Conservation (phyloP, 2,329 filamentous ascomycete genomes). For the Parastagonospora nodorum region DNA sequence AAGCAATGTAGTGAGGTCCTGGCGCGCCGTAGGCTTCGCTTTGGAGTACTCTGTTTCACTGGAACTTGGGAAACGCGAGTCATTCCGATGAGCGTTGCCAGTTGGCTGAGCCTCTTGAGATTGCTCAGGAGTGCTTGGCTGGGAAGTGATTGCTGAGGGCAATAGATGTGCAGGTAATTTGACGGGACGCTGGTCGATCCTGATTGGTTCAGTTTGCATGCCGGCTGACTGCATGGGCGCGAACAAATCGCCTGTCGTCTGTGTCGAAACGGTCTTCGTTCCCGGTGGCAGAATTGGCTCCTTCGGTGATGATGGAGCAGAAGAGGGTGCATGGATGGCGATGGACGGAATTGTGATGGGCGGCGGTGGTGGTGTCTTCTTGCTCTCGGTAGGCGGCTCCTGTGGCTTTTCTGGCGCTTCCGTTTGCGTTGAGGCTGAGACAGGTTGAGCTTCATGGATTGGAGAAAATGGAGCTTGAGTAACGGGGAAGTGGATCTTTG, state of each 20-base stretch:
- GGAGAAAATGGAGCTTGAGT: constrained; percentile 47
- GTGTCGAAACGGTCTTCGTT: constrained; percentile 80
- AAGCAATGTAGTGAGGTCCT: constrained; percentile 36
- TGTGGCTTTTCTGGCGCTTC: constrained; percentile 36
- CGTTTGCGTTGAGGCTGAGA: constrained; percentile 68
- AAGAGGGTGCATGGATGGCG: constrained; percentile 85
- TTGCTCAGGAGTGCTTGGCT: constrained; percentile 50
- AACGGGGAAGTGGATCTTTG: constrained; percentile 55
- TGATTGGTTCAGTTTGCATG: constrained; percentile 90
- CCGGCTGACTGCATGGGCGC: constrained; percentile 59
- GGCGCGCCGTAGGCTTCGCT: constrained; percentile 27
- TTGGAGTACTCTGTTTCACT: constrained; percentile 16
- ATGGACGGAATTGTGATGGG: constrained; percentile 75
- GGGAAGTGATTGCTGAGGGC: constrained; percentile 72
- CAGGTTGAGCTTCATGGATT: constrained; percentile 51
- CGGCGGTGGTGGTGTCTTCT: constrained; percentile 43
- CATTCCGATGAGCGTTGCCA: constrained; percentile 15
- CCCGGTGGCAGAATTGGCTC: constrained; percentile 79
- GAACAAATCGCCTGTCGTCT: constrained; percentile 66
- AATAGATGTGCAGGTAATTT: constrained; percentile 78
- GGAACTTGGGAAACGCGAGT: constrained; percentile 16
- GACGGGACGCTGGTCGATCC: constrained; percentile 76
- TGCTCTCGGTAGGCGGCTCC: constrained; percentile 24
- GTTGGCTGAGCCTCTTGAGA: constrained; percentile 11
- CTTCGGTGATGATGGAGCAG: constrained; percentile 75